Evolutionary conservation across 192 early-diverging fungal genomes (phyloP), one percentile per base, ranked within the genome.

Genomic region (Gorgonomyces haynaldii): DNA sequence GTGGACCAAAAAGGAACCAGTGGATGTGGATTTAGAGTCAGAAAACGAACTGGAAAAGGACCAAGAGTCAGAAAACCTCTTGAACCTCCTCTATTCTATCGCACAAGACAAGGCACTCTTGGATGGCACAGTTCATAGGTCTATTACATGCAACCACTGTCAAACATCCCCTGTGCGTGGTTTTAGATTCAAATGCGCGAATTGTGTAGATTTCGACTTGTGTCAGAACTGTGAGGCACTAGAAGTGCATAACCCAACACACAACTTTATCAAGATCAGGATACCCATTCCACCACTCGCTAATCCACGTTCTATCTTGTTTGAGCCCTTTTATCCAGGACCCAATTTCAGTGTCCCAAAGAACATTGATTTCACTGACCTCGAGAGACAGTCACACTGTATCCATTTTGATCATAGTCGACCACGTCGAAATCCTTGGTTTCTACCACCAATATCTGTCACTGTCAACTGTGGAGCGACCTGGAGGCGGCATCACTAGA

Each of bases 131-230:
- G 62, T 86, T 20, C 79, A 81, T 50, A 74, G 88, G 24, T 87
- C 89, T 10, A 88, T 89, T n/a, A 83, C 86, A 21, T 98, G 95
- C 65, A 88, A 91, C 63, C 79, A 82, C 61, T 98, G 95, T 57
- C 73, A 74, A 15, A 72, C 76, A 21, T 73, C 82, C 20, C 95
- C 95, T 1, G 84, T 98, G 45, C 79, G 88, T 19, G 95, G 95
- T 4, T 60, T 81, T 15, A 80, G 95, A 1, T 96, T 83, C 75
- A 91, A 88, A 54, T 98, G 95, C 55, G 81, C 85, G 25, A 91
- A 96, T 47, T 98, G 95, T 50, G 72, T 85, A 32, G 87, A 91
- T 44, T 87, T 77, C 52, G 95, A 98, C 67, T 60, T 98, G 10
- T 98, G 95, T 60, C 85, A 89, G 47, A 57, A 70, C 2, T 98